Base-by-base conservation (phyloP, 2,329 filamentous ascomycete genomes). In the Pseudocercospora macadamiae region DNA sequence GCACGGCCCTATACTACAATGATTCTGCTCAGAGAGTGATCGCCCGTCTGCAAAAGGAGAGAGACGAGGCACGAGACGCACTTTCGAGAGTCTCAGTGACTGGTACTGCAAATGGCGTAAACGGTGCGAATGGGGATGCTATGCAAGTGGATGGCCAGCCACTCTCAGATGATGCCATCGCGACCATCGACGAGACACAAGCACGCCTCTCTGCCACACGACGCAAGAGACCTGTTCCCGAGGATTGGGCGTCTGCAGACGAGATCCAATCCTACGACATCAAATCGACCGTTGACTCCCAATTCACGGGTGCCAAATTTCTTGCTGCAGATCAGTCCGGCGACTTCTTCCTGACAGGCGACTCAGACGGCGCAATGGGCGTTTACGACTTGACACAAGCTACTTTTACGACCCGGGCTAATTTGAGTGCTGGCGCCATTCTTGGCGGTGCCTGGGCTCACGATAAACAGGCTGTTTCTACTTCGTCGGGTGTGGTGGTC, bases 1-100 rank as follows among this genome's bases (percentile, higher is more conserved):
- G 91, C 57, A 95, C 91, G 1, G 91, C 95, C 0, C 82, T 99
- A 21, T 99, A 99, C 77, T 93, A 97, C 77, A 91, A 97, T 69
- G 95, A 99, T 81, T 93, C 95, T 2, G 95, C 95, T n/a, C 88
- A 96, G 51, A 85, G 95, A 63, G 95, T 99, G 49, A 96, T 99
- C 76, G 92, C 92, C 65, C 86, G 93, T 48, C 74, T 99, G 73
- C 89, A 90, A n/a, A 89, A 86, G 73, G 95, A 99, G 80, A 82
- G 95, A 63, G 93, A 99, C 70, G 93, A 97, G 75, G 93, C 95
- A 45, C 84, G 93, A 65, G 89, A 95, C 76, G 91, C 95, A 12
- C 79, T 99, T 52, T 91, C 91, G 32, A 91, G 90, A 73, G 84
- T 97, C 12, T 90, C 90, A 1, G 86, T 97, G 44, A 86, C 86